Evolutionary conservation across 2,329 filamentous ascomycete genomes (phyloP), one percentile per base, ranked within the genome.

Genomic region (Pleurostoma richardsiae): DNA sequence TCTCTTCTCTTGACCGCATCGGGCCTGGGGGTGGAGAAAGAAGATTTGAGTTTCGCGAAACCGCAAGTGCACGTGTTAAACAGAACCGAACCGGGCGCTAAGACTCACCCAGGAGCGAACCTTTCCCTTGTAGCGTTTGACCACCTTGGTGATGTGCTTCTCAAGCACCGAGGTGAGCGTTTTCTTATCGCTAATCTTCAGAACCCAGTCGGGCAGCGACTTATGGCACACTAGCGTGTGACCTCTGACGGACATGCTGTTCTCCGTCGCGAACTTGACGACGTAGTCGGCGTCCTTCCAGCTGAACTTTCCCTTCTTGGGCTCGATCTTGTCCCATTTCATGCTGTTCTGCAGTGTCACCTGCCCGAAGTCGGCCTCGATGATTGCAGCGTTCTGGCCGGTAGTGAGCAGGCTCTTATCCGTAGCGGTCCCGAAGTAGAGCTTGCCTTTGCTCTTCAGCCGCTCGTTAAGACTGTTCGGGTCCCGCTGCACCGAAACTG

Each of bases 261-360:
- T 83, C 29, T 85, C 80, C 3, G 81, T 80, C 48, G 82, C 77
- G 62, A 71, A 85, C 61, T 80, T 63, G 49, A 85, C 79, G 6
- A 84, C 70, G 58, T 73, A 72, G 61, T 86, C 83, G 10, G 79
- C 73, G n/a, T 64, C 65, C 11, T 55, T 60, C 55, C 82, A 83
- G 52, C 67, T 80, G 72, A 82, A 87, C 2, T 54, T 58, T 49
- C 73, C 73, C 49, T 70, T 67, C 29, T 59, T 59, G n/a, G 56
- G 57, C 61, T 85, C 69, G 19, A 71, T 71, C 33, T 74, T 66
- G 54, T 85, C 79, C 82, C 82, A 87, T 66, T 87, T 86, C 77
- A 85, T 83, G 59, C 72, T 79, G 71, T 88, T 86, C 69, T 87
- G 83, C 2, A 77, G 75, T 0, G 83, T 85, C 27, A 87, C 69